Evolutionary conservation across 2,329 filamentous ascomycete species (phyloP), one percentile per base, ranked within the genome.

Genomic region (Diaporthe nobilis): DNA sequence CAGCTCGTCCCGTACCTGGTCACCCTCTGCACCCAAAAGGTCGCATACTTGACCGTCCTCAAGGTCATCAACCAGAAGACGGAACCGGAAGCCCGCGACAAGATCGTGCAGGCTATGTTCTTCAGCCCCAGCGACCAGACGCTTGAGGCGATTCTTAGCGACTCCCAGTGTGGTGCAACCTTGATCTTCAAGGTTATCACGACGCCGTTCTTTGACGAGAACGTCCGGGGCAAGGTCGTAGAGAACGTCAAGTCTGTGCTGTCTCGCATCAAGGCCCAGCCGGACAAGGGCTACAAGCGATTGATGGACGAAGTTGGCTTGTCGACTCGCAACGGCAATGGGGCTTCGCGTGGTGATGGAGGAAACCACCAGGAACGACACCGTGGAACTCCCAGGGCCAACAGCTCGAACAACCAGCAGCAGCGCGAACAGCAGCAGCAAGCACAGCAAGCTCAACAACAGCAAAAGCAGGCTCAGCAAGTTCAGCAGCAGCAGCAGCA

Each of bases 21-120:
- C 34, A 95, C 98, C 82, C 90, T 99, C 9, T 98, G 97, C 88
- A 98, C 97, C 0, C 97, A 99, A 88, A 98, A 98, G 88, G 96
- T 99, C 74, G 97, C 97, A 0, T 98, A 98, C 82, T 89, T 98
- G 77, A 99, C 97, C 0, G 96, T 99, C 1, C 88, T 99, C 75
- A 99, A 99, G 87, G 95, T 98, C 70, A 98, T 99, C 85, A 99
- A 99, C 83, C 97, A 99, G 85, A 95, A 98, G 82, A 94, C 96
- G 47, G 97, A 99, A 85, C 90, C 94, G 0, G 96, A 98, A 77
- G 97, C 97, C 4, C 92, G 97, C 17, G 96, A 99, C 81, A 94
- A 91, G 65, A 95, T 99, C 53, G 88, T 98, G 55, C 94, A 95
- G 83, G 96, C 96, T 2, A 87, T 99, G 47, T 98, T 99, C 89